phyloP scores from a whole-genome alignment of 371 early-diverging fungal species.

The Modicella reniformis region DNA sequence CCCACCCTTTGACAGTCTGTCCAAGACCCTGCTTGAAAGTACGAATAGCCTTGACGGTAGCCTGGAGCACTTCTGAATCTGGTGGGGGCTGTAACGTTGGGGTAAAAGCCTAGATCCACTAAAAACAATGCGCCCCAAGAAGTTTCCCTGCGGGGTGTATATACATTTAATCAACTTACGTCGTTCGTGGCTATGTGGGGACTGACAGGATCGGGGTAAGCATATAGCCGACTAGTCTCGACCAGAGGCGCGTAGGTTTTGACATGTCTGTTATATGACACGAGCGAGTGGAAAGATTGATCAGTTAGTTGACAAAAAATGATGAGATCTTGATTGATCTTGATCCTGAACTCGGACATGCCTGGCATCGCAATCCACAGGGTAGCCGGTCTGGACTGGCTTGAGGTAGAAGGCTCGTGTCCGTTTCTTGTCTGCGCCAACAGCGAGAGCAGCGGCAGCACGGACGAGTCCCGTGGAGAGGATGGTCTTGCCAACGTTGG shows the following conservation, averaged over 20 bases:
- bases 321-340: neutral
- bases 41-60: conserved; percentile 57
- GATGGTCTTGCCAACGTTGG: conserved; percentile 87
- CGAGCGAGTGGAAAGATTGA: neutral
- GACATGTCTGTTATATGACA: conserved; percentile 67
- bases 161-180: conserved; percentile 39
- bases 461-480: conserved; percentile 74
- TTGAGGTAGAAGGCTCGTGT: conserved; percentile 76
- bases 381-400: conserved; percentile 88
- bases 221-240: conserved; percentile 65
- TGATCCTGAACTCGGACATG: conserved; percentile 25
- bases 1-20: conserved; percentile 55
- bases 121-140: neutral
- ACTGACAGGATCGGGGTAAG: conserved; percentile 80
- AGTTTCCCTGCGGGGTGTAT: no score
- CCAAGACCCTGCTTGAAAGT: conserved; percentile 46
- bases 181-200: conserved; percentile 77
- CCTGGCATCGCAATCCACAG: conserved; percentile 82
- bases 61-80: conserved; percentile 56
- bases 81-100: conserved; percentile 30
- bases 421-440: conserved; percentile 57
- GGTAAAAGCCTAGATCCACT: neutral
- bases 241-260: conserved; percentile 58
- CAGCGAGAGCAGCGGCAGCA: conserved; percentile 57
- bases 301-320: neutral